Percentiles rank a stretch among this genome's conserved stretches.
phyloP scores from a whole-genome alignment of 306 rosid species.

The Carpinus fangiana region DNA sequence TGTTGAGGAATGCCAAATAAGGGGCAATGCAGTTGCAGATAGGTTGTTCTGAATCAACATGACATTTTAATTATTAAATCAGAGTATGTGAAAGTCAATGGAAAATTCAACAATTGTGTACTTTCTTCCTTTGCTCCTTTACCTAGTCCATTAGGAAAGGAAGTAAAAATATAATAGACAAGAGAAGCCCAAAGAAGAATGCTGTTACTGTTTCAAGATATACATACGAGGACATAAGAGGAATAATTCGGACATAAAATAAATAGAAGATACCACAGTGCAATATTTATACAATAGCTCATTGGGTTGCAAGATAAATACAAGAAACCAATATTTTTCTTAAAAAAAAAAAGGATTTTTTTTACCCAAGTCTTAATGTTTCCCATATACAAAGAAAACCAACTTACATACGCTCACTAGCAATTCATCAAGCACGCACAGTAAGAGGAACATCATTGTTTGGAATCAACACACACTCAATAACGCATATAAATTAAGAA shows the following conservation, averaged over 20 bases:
- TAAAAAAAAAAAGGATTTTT: background rate
- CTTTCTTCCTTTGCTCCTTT: background rate
- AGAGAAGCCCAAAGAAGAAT: background rate
- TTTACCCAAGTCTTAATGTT: background rate
- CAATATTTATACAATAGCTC: background rate
- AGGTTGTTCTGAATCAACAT: background rate
- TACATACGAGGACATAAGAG: background rate
- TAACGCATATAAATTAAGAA: background rate
- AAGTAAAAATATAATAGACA: background rate
- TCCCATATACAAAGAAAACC: background rate
- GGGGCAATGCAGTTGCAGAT: conserved; percentile 10
- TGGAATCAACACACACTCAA: conserved; percentile 7
- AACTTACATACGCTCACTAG: background rate
- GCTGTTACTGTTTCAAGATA: background rate
- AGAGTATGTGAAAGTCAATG: background rate
- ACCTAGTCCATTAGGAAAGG: background rate
- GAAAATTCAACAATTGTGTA: background rate
- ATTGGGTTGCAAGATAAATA: background rate
- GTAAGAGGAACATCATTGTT: conserved; percentile 5
- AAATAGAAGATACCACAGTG: background rate
- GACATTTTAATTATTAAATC: background rate
- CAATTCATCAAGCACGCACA: background rate
- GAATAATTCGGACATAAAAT: conserved; percentile 6
- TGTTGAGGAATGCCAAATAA: conserved; percentile 4
- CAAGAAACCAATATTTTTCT: background rate